Conservation (phyloP, 129 eudicot species). For the Pittosporum tobira region DNA sequence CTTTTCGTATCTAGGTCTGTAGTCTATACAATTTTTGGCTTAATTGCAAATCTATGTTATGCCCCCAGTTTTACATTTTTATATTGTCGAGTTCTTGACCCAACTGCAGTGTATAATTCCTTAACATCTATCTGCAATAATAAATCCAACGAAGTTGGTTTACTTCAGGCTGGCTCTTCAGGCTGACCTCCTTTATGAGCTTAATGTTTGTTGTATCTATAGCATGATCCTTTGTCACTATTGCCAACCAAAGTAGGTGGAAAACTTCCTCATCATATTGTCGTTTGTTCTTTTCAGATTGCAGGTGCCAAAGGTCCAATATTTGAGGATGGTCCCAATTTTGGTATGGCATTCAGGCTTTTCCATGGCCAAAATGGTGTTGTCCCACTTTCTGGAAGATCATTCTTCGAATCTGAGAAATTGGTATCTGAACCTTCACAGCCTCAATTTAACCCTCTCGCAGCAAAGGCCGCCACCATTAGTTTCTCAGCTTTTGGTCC, state of each 20-base stretch:
- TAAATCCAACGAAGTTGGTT: background rate
- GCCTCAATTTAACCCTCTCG: slow-evolving; percentile 78
- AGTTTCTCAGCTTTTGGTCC: slow-evolving; percentile 76
- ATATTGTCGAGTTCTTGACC: background rate
- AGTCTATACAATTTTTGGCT: background rate
- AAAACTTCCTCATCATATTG: background rate
- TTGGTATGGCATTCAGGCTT: slow-evolving; percentile 73
- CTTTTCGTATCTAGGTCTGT: background rate
- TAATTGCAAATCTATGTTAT: background rate
- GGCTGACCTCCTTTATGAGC: background rate
- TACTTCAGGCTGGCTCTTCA: background rate
- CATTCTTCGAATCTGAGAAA: slow-evolving; percentile 36
- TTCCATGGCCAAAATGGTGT: slow-evolving; percentile 92
- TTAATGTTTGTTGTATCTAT: background rate
- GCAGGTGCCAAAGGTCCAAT: slow-evolving; percentile 82
- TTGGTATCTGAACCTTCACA: slow-evolving; percentile 37
- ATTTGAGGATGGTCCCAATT: slow-evolving; percentile 94
- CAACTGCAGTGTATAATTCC: background rate
- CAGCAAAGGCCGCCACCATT: slow-evolving; percentile 88
- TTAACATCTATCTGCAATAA: background rate
- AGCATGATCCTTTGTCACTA: too few species aligned
- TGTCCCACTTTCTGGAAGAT: slow-evolving; percentile 76
- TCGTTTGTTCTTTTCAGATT: slow-evolving; percentile 31
- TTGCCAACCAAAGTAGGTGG: too few species aligned
- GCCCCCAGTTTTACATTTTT: background rate